These are phyloP conservation scores for Leccinum obscurum DNA, from an alignment of 768 basidiomycete species.

Conservation along the genomic window DNA sequence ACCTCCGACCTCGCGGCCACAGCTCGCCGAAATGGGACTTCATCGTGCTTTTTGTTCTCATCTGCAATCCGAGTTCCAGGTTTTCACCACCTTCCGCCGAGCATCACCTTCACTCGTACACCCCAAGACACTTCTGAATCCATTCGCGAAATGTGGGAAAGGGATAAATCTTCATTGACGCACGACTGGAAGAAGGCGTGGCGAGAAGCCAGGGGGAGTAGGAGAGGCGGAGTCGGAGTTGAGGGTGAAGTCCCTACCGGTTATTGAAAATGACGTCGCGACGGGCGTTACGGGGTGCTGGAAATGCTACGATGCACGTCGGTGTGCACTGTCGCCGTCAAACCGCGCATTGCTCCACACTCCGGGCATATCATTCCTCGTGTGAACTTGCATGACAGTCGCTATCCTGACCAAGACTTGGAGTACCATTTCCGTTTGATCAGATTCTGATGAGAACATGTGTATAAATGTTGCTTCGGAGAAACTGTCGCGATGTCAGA, in stretches of 20 bases:
- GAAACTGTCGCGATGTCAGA: too few species aligned
- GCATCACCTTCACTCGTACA: conserved; percentile 20
- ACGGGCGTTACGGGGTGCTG: background rate
- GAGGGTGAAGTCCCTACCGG: conserved; percentile 27
- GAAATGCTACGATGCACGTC: conserved; percentile 1
- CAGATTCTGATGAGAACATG: background rate
- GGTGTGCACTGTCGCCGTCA: background rate
- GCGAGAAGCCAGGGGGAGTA: conserved; percentile 72
- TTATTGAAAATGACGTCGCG: conserved; percentile 9
- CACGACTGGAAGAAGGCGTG: conserved; percentile 75
- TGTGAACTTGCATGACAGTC: background rate
- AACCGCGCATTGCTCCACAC: background rate
- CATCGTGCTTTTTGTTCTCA: conserved; percentile 24
- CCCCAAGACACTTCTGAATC: conserved; percentile 37
- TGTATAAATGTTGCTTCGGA: too few species aligned
- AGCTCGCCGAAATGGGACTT: conserved; percentile 19
- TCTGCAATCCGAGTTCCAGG: conserved; percentile 46
- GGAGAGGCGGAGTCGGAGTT: conserved; percentile 51
- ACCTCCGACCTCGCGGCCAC: conserved; percentile 11
- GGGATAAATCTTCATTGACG: conserved; percentile 64
- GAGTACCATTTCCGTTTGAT: background rate
- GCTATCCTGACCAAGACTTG: background rate
- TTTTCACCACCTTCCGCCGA: conserved; percentile 41
- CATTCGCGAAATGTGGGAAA: conserved; percentile 70
- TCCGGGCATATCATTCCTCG: background rate